Evolutionary conservation across 129 eudicot genomes (phyloP).

Genomic region (Mikania micrantha): DNA sequence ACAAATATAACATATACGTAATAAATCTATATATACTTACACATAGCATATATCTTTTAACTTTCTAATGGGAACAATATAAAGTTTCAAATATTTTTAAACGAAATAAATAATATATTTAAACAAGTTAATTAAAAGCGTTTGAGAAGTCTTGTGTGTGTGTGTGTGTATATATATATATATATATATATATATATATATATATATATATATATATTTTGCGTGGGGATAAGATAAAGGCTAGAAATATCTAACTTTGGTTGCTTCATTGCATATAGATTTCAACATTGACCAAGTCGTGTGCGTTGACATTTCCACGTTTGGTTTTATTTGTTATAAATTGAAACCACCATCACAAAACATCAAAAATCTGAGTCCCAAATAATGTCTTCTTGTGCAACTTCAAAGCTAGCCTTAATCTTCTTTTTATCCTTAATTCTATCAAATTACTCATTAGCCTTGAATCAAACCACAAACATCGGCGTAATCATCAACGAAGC

Average conservation of each 20-base stretch:
- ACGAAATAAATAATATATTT: too few relatives aligned
- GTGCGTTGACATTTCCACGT: background rate
- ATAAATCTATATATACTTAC: too few relatives aligned
- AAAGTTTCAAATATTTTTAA: too few relatives aligned
- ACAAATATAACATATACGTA: too few relatives aligned
- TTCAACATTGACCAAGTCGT: slow-evolving; percentile 15
- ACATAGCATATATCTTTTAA: too few relatives aligned
- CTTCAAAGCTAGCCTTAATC: slow-evolving; percentile 12
- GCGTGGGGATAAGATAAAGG: background rate
- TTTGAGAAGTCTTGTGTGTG: background rate
- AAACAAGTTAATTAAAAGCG: too few relatives aligned
- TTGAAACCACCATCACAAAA: background rate
- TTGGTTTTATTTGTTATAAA: background rate
- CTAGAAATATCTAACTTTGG: slow-evolving; percentile 10
- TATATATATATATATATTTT: too few relatives aligned
- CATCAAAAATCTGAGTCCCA: background rate
- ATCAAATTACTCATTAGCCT: slow-evolving; percentile 9
- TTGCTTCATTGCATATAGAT: background rate
- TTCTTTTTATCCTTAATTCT: slow-evolving; percentile 6
- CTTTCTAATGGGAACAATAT: too few relatives aligned
- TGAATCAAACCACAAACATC: slow-evolving; percentile 19
- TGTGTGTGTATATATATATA: too few relatives aligned
- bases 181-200: too few relatives aligned
- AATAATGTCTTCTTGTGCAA: slow-evolving; percentile 28
- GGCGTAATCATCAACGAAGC: slow-evolving; percentile 42